Conservation (phyloP, 202 grass and related monocot genomes). For the Carex sylvatica region DNA sequence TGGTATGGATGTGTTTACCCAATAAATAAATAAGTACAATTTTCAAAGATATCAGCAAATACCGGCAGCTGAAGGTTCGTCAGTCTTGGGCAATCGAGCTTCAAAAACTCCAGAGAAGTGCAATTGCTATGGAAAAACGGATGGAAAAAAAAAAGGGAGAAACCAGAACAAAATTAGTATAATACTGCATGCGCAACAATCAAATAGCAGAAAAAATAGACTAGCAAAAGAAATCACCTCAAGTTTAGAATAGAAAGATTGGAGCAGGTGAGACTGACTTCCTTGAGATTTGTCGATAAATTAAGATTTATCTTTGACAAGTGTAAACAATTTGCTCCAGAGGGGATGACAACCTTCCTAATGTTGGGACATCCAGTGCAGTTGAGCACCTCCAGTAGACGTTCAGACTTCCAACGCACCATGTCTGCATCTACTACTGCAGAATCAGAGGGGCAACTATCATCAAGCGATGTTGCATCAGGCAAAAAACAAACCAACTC, state of each 20-base stretch:
- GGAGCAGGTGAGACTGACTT: conserved; percentile 78
- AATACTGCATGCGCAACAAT: neutral
- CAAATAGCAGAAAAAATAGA: neutral
- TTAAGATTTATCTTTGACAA: conserved; percentile 95
- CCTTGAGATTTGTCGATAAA: conserved; percentile 80
- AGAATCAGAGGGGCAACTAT: conserved; percentile 25
- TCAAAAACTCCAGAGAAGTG: conserved; percentile 80
- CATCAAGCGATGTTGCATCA: conserved; percentile 49
- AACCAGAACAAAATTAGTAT: conserved; percentile 15
- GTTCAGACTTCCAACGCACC: conserved; percentile 30
- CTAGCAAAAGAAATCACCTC: conserved; percentile 48
- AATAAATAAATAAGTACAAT: neutral
- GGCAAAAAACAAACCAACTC: conserved; percentile 69
- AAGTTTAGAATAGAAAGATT: conserved; percentile 72
- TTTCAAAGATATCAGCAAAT: conserved; percentile 26
- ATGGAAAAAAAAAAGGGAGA: neutral
- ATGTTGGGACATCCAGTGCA: conserved; percentile 96
- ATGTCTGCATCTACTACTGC: conserved; percentile 25
- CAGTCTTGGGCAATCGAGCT: conserved; percentile 89
- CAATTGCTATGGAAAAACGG: conserved; percentile 60
- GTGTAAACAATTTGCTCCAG: conserved; percentile 50
- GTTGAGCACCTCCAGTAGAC: conserved; percentile 76
- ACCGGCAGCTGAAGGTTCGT: conserved; percentile 82
- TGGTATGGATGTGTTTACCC: neutral
- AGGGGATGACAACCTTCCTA: conserved; percentile 80